These are phyloP conservation scores for Pyrenopolyporus hunteri DNA, from an alignment of 495 filamentous ascomycete genomes.

Conservation along the genomic window DNA sequence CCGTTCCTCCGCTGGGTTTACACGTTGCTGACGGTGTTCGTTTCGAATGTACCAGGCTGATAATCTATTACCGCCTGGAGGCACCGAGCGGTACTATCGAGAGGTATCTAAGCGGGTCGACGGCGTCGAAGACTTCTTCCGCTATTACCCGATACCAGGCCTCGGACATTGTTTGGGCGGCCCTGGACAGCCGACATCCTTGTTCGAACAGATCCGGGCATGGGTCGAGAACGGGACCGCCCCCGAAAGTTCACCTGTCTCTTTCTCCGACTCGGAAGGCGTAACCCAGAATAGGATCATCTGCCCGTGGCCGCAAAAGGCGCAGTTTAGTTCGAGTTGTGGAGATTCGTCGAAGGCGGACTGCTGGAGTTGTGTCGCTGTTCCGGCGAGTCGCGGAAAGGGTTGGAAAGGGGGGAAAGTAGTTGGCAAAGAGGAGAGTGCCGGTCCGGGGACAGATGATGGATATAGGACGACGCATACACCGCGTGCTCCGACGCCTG, in stretches of 20 bases:
- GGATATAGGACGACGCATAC: no score
- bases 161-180: conserved; percentile 31
- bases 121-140: conserved; percentile 16
- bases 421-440: no score
- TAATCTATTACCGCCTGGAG: conserved; percentile 5
- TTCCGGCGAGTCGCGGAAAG: no score
- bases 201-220: conserved; percentile 17
- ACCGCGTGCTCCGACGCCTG: no score
- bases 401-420: no score
- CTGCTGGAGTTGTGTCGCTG: not conserved
- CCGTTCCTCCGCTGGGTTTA: not conserved
- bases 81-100: conserved; percentile 14
- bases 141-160: conserved; percentile 19
- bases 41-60: conserved; percentile 7
- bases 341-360: conserved; percentile 5
- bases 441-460: no score
- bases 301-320: conserved; percentile 2
- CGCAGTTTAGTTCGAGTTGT: not conserved
- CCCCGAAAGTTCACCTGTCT: conserved; percentile 17
- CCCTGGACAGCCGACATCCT: conserved; percentile 5
- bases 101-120: not conserved
- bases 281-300: conserved; percentile 1
- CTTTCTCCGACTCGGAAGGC: not conserved
- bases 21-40: not conserved
- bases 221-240: conserved; percentile 35